Conservation (phyloP, 305 asterid species). For the Fraxinus latifolia region DNA sequence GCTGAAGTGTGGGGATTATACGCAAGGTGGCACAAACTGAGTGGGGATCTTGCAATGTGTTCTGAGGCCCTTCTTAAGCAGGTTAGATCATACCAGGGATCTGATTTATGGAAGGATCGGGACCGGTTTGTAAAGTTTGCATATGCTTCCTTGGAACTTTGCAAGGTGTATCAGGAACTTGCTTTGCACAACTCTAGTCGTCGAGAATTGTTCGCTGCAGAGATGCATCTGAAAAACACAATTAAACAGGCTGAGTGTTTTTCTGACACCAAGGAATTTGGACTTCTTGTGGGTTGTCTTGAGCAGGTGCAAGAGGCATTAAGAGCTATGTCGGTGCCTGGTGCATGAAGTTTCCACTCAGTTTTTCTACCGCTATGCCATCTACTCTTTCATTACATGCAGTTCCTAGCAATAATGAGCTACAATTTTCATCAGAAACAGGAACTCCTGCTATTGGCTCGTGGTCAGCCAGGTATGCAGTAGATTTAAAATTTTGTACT, state of each 20-base stretch:
- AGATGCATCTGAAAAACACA: constrained; percentile 80
- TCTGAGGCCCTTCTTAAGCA: constrained; percentile 91
- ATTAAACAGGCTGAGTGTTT: constrained; percentile 64
- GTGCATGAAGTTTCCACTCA: constrained; percentile 27
- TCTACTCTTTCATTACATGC: not conserved
- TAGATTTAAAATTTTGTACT: not conserved
- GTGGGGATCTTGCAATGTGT: constrained; percentile 84
- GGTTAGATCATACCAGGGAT: constrained; percentile 83
- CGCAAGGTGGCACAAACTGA: constrained; percentile 87
- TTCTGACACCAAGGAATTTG: constrained; percentile 51
- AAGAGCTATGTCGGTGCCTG: constrained; percentile 30
- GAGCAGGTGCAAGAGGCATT: constrained; percentile 58
- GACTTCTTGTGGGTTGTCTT: constrained; percentile 59
- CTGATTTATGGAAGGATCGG: constrained; percentile 74
- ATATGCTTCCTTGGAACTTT: constrained; percentile 75
- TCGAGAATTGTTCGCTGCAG: constrained; percentile 76
- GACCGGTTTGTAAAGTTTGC: constrained; percentile 77
- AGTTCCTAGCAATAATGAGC: not conserved
- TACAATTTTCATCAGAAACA: not conserved
- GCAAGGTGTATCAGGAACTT: constrained; percentile 65
- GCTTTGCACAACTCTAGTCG: constrained; percentile 41
- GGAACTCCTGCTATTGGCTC: not conserved
- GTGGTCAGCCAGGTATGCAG: not conserved
- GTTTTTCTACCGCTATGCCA: not conserved
- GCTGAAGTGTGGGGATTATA: constrained; percentile 77